Conservation (phyloP, 2,329 filamentous ascomycete species). For the Nannizziopsis barbatae region DNA sequence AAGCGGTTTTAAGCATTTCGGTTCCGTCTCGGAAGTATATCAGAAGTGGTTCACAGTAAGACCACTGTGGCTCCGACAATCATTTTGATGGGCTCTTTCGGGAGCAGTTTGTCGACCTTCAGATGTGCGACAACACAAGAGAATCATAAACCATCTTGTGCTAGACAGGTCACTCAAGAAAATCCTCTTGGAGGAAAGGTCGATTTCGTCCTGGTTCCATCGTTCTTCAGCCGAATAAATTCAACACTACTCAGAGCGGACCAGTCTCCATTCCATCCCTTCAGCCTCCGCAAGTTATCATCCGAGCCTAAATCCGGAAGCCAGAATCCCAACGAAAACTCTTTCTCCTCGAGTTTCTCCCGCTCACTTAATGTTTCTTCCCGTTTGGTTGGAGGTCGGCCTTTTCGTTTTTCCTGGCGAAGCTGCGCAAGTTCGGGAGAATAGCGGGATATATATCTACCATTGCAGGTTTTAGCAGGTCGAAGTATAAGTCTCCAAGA, state of each 20-base stretch:
- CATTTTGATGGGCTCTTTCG: no score
- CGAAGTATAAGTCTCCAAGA: background rate
- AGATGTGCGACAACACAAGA: no score
- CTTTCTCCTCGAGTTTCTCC: slow-evolving; percentile 59
- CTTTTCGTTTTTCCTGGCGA: slow-evolving; percentile 59
- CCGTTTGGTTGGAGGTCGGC: slow-evolving; percentile 63
- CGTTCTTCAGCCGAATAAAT: slow-evolving; percentile 62
- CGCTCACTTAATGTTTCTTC: slow-evolving; percentile 68
- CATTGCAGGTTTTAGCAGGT: no score
- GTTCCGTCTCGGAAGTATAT: no score
- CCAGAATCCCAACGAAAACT: slow-evolving; percentile 71
- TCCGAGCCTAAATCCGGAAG: slow-evolving; percentile 64
- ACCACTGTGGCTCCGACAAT: no score
- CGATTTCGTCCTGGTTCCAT: slow-evolving; percentile 55
- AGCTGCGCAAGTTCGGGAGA: slow-evolving; percentile 29
- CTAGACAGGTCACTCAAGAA: slow-evolving; percentile 25
- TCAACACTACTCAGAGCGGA: slow-evolving; percentile 61
- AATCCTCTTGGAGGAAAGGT: slow-evolving; percentile 63
- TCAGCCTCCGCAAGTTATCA: slow-evolving; percentile 54
- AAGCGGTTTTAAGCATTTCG: no score
- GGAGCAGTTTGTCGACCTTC: no score
- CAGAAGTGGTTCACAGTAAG: no score
- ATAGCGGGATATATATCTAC: slow-evolving; percentile 30
- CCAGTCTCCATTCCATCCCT: slow-evolving; percentile 76
- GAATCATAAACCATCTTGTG: background rate